A percentile compares a stretch with the other conserved stretches of the same genome.
Evolutionary conservation across 768 basidiomycete genomes (phyloP).

Genomic region (Hericium erinaceus): DNA sequence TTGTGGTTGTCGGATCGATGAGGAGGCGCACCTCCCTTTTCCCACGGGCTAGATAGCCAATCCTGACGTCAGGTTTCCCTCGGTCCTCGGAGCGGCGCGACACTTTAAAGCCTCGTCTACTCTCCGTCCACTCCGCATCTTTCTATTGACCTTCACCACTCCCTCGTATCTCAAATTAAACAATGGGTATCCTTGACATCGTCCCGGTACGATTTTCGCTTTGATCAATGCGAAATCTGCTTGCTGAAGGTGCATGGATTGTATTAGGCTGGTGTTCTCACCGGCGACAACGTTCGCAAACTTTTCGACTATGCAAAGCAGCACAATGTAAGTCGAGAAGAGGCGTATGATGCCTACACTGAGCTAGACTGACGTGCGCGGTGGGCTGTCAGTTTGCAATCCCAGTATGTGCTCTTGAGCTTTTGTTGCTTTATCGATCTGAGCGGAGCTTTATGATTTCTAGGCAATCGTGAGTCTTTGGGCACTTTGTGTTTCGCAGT

Average conservation of each 20-base stretch:
- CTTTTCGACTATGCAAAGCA: constrained; percentile 91
- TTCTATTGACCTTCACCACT: not conserved
- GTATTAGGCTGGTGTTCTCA: constrained; percentile 81
- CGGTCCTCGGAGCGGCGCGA: not conserved
- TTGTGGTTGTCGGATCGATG: too few relatives aligned
- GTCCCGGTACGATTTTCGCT: constrained; percentile 54
- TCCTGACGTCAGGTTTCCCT: not conserved
- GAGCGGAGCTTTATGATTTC: constrained; percentile 8
- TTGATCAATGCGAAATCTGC: not conserved
- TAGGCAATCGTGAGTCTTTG: constrained; percentile 67
- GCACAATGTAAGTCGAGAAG: constrained; percentile 51
- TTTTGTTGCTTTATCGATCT: not conserved
- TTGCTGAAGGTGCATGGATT: not conserved
- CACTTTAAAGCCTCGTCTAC: not conserved
- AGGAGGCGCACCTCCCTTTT: too few relatives aligned
- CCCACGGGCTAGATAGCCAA: too few relatives aligned
- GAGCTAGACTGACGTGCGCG: not conserved
- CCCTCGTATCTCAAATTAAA: not conserved
- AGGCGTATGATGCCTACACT: not conserved
- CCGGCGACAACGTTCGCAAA: constrained; percentile 91
- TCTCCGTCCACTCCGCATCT: constrained; percentile 1
- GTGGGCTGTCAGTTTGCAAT: constrained; percentile 57
- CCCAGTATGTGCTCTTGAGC: constrained; percentile 45
- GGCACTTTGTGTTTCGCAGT: constrained; percentile 6
- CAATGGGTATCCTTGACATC: constrained; percentile 76